phyloP scores from a whole-genome alignment of 139 green algal genomes.

The Chlorella sp. region DNA sequence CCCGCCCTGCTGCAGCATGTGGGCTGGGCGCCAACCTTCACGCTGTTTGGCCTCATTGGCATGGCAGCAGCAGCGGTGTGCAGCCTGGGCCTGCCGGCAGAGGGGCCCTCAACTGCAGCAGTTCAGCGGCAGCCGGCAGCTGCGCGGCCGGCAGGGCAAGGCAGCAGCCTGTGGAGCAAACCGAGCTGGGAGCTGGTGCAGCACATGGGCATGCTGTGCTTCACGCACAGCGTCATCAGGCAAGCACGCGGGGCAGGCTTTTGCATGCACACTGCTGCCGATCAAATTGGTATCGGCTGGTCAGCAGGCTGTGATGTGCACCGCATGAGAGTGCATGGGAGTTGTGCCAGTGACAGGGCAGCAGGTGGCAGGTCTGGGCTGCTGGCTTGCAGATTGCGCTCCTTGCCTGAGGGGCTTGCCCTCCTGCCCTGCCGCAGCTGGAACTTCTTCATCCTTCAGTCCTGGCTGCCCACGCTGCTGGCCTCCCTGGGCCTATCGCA shows the following conservation, averaged over 20 bases:
- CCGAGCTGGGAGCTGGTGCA: background rate
- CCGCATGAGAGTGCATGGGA: too few species aligned
- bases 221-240: constrained; percentile 71
- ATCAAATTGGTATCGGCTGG: too few species aligned
- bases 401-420: background rate
- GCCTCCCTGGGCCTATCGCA: constrained; percentile 48
- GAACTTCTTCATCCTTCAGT: constrained; percentile 63
- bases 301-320: too few species aligned
- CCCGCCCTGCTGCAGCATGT: background rate
- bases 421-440: constrained; percentile 70
- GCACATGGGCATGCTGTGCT: constrained; percentile 63
- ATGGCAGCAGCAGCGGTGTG: constrained; percentile 45
- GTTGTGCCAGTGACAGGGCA: too few species aligned
- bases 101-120: background rate
- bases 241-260: too few species aligned
- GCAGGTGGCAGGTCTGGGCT: too few species aligned
- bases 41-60: constrained; percentile 47
- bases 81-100: background rate
- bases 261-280: too few species aligned
- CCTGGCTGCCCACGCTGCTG: constrained; percentile 72
- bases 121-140: background rate
- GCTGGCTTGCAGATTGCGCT: too few species aligned
- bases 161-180: constrained; percentile 8
- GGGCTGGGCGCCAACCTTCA: constrained; percentile 55
- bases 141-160: too few species aligned